Percentiles rank a stretch among this genome's conserved stretches.
These are phyloP conservation scores for Xylariales sp. DNA, from an alignment of 2,329 filamentous ascomycete genomes.

Conservation along the genomic window DNA sequence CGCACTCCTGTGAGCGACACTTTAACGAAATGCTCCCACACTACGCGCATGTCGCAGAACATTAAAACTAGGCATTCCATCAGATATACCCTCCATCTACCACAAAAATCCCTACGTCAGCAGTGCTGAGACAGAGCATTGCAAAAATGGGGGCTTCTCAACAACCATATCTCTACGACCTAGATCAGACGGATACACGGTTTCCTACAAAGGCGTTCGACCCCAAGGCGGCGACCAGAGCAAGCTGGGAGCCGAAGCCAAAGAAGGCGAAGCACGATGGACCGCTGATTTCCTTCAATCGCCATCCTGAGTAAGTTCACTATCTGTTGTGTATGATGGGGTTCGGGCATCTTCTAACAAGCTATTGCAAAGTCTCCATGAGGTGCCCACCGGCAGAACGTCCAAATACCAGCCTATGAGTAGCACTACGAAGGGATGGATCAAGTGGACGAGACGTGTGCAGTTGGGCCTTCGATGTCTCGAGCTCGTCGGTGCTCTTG, in stretches of 20 bases:
- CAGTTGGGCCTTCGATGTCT: slow-evolving; percentile 66
- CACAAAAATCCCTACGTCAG: too few species aligned
- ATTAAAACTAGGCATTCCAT: too few species aligned
- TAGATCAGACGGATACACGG: slow-evolving; percentile 19
- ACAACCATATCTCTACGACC: slow-evolving; percentile 27
- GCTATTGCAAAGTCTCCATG: slow-evolving; percentile 46
- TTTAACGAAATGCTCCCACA: too few species aligned
- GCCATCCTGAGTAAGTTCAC: slow-evolving; percentile 72
- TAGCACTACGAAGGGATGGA: slow-evolving; percentile 61
- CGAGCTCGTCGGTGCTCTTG: slow-evolving; percentile 64
- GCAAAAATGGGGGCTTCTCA: slow-evolving; percentile 25
- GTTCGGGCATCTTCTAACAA: slow-evolving; percentile 1
- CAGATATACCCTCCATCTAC: too few species aligned
- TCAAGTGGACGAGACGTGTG: slow-evolving; percentile 63
- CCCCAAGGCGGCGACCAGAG: slow-evolving; percentile 78
- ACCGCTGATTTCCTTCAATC: slow-evolving; percentile 76
- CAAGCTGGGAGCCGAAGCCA: slow-evolving; percentile 64
- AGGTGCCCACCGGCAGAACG: slow-evolving; percentile 58
- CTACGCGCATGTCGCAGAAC: too few species aligned
- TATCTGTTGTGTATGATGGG: background rate
- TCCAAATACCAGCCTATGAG: slow-evolving; percentile 63
- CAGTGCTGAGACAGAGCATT: too few species aligned
- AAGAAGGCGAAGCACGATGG: slow-evolving; percentile 64
- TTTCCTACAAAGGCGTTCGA: slow-evolving; percentile 43
- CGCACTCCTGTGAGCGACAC: too few species aligned